A percentile compares a stretch with the other conserved stretches of the same genome.
These are phyloP conservation scores for Coniella vitis DNA, from an alignment of 2,329 filamentous ascomycete species.

Conservation along the genomic window DNA sequence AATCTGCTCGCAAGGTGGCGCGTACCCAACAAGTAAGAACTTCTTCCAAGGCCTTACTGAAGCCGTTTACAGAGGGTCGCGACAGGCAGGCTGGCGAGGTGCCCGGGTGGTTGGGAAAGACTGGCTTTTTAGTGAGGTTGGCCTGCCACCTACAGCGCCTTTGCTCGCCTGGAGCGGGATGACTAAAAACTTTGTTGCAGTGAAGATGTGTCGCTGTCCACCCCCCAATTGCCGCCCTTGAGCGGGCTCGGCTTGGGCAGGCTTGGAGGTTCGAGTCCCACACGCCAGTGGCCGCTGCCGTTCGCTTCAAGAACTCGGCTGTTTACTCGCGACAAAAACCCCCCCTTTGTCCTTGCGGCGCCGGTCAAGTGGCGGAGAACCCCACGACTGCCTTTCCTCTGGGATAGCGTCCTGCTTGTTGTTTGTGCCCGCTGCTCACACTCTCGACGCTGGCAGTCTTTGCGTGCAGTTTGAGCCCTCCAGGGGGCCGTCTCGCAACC, in stretches of 20 bases:
- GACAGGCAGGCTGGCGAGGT: too few relatives aligned
- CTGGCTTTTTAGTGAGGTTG: too few relatives aligned
- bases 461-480: slow-evolving; percentile 10
- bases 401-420: too few relatives aligned
- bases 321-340: background rate
- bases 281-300: background rate
- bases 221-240: background rate
- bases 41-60: too few relatives aligned
- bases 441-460: slow-evolving; percentile 3
- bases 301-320: background rate
- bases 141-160: background rate
- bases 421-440: background rate
- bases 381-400: background rate
- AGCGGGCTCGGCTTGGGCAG: background rate
- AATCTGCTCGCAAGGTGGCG: too few relatives aligned
- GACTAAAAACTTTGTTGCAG: background rate
- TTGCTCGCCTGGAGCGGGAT: background rate
- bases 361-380: background rate
- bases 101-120: too few relatives aligned
- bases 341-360: background rate
- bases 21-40: too few relatives aligned
- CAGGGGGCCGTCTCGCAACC: slow-evolving; percentile 8
- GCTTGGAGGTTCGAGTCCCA: too few relatives aligned
- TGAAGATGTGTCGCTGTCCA: background rate
- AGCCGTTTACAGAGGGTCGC: too few relatives aligned